Conservation (phyloP, 805 yeast genomes). For the Starmera dryadoides region DNA sequence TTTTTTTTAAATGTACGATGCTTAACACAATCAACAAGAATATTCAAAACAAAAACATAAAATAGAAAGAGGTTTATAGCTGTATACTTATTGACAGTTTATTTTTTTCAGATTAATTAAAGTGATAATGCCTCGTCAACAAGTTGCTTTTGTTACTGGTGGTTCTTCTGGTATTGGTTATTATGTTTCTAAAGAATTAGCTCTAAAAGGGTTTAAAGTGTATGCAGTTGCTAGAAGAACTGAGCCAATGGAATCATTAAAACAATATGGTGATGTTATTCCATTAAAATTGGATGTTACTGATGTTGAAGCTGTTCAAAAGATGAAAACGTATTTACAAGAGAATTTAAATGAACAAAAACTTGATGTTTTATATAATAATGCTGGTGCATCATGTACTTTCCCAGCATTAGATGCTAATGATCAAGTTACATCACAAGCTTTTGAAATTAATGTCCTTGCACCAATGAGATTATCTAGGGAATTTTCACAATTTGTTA, state of each 20-base stretch:
- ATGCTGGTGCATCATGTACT: constrained; percentile 73
- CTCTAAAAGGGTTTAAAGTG: constrained; percentile 46
- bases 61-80: no score
- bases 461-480: constrained; percentile 62
- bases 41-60: no score
- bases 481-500: constrained; percentile 46
- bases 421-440: constrained; percentile 42
- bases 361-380: constrained; percentile 59
- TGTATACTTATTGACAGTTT: no score
- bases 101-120: no score
- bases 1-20: no score
- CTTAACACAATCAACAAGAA: no score
- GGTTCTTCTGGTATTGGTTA: constrained; percentile 52
- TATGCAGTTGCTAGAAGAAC: constrained; percentile 71
- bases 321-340: constrained; percentile 35
- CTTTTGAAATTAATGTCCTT: constrained; percentile 60
- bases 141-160: constrained; percentile 41
- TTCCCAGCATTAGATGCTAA: constrained; percentile 63
- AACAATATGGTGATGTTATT: constrained; percentile 30
- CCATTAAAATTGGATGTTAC: constrained; percentile 54
- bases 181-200: constrained; percentile 41
- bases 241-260: constrained; percentile 48
- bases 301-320: constrained; percentile 35
- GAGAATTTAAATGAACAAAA: constrained; percentile 35
- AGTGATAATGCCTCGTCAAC: constrained; percentile 12